Conservation (phyloP, 345 rosid genomes). For the Aquilaria malaccensis region DNA sequence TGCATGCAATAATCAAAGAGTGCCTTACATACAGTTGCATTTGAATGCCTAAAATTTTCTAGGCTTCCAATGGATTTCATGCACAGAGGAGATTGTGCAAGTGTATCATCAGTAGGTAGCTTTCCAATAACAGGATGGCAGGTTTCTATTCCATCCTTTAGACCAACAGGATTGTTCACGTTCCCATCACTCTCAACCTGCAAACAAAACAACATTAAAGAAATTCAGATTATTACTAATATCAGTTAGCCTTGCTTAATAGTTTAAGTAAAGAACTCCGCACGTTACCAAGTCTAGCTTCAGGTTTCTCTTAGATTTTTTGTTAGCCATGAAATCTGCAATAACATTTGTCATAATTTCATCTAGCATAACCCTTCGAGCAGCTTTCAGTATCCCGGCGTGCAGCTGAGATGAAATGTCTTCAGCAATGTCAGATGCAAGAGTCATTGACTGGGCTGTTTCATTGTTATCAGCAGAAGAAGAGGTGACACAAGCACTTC, state of each 20-base stretch:
- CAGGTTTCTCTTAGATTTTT: constrained; percentile 39
- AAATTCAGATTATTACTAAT: constrained; percentile 1
- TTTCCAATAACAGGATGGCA: constrained; percentile 15
- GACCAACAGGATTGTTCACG: constrained; percentile 15
- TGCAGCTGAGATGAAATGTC: constrained; percentile 77
- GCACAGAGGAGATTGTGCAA: constrained; percentile 14
- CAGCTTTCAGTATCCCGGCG: constrained; percentile 62
- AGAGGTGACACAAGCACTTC: constrained; percentile 16
- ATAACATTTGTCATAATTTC: constrained; percentile 66
- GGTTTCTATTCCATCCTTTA: constrained; percentile 22
- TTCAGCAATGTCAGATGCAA: constrained; percentile 56
- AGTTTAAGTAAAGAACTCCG: not conserved
- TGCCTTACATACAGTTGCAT: constrained; percentile 47
- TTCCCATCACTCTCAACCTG: constrained; percentile 38
- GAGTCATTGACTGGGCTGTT: constrained; percentile 22
- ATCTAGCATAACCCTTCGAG: constrained; percentile 78
- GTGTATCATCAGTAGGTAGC: constrained; percentile 16
- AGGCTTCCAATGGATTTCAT: constrained; percentile 69
- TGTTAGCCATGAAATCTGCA: constrained; percentile 40
- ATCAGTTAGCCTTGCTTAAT: not conserved
- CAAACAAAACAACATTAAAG: constrained; percentile 17
- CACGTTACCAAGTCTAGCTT: constrained; percentile 34
- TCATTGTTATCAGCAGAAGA: constrained; percentile 21
- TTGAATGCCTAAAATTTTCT: constrained; percentile 56
- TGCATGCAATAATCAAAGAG: constrained; percentile 67